phyloP scores from a whole-genome alignment of 768 basidiomycete genomes.

The Dioszegia aurantiaca region DNA sequence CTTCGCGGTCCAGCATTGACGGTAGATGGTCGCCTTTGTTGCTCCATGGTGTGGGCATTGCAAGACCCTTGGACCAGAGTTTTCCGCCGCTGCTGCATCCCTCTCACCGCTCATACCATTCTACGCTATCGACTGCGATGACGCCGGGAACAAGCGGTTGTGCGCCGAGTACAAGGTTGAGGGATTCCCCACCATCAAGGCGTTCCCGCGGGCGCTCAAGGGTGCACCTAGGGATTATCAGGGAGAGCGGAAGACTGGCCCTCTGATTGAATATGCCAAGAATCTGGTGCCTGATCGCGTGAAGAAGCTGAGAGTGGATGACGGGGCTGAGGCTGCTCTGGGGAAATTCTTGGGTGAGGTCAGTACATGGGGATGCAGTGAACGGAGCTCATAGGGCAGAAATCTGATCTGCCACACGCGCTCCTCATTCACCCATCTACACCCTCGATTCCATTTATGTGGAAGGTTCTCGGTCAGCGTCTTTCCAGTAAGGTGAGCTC shows the following conservation, averaged over 20 bases:
- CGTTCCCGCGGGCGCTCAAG: slow-evolving; percentile 74
- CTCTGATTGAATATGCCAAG: slow-evolving; percentile 72
- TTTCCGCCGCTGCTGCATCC: slow-evolving; percentile 72
- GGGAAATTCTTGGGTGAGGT: slow-evolving; percentile 68
- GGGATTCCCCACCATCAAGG: slow-evolving; percentile 92
- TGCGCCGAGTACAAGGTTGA: slow-evolving; percentile 78
- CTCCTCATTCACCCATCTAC: slow-evolving; percentile 51
- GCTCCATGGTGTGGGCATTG: slow-evolving; percentile 91
- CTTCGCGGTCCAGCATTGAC: neutral
- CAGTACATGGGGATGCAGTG: too few relatives aligned
- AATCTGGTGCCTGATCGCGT: slow-evolving; percentile 70
- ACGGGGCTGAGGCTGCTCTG: slow-evolving; percentile 58
- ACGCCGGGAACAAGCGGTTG: slow-evolving; percentile 70
- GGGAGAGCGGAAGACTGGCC: slow-evolving; percentile 67
- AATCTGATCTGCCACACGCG: slow-evolving; percentile 46
- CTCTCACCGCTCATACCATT: slow-evolving; percentile 78
- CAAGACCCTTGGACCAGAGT: slow-evolving; percentile 78
- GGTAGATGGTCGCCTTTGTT: slow-evolving; percentile 73
- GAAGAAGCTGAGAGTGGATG: slow-evolving; percentile 56
- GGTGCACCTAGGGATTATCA: slow-evolving; percentile 66
- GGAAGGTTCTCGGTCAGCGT: slow-evolving; percentile 52
- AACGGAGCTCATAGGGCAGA: slow-evolving; percentile 36
- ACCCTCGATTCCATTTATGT: slow-evolving; percentile 51
- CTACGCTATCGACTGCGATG: slow-evolving; percentile 93
- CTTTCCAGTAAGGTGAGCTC: slow-evolving; percentile 33